Percentiles rank a stretch among this genome's conserved stretches.
Conservation (phyloP, 2,329 filamentous ascomycete genomes). For the Phoma sp. region DNA sequence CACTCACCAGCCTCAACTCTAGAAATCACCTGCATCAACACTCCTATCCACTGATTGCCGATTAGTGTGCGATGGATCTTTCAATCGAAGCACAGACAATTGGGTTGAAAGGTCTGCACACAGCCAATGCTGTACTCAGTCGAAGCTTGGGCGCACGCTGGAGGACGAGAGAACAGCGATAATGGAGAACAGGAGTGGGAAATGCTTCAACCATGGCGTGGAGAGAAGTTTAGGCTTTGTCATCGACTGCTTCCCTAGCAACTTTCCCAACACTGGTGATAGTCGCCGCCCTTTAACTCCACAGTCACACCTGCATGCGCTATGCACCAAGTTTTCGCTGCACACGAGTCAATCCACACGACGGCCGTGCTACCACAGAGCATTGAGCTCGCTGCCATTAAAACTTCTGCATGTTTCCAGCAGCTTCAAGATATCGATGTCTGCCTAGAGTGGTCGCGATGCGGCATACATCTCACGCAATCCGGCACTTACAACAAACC, state of each 20-base stretch:
- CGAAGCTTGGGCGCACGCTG: no score
- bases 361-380: not conserved
- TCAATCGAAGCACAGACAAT: not conserved
- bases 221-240: slow-evolving; percentile 5
- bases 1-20: slow-evolving; percentile 18
- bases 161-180: no score
- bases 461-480: not conserved
- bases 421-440: not conserved
- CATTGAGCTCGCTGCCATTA: not conserved
- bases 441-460: not conserved
- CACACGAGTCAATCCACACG: not conserved
- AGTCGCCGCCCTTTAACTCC: not conserved
- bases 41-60: not conserved
- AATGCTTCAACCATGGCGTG: no score
- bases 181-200: no score
- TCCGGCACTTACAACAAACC: not conserved
- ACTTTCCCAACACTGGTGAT: not conserved
- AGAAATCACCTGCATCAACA: not conserved
- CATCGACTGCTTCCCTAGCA: not conserved
- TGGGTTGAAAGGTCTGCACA: not conserved
- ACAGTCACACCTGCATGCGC: slow-evolving; percentile 2
- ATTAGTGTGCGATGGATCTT: not conserved
- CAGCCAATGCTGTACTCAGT: not conserved
- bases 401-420: not conserved
- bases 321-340: not conserved